phyloP scores from a whole-genome alignment of 352 stramenopile species.

The Chrysophaeum taylorii region DNA sequence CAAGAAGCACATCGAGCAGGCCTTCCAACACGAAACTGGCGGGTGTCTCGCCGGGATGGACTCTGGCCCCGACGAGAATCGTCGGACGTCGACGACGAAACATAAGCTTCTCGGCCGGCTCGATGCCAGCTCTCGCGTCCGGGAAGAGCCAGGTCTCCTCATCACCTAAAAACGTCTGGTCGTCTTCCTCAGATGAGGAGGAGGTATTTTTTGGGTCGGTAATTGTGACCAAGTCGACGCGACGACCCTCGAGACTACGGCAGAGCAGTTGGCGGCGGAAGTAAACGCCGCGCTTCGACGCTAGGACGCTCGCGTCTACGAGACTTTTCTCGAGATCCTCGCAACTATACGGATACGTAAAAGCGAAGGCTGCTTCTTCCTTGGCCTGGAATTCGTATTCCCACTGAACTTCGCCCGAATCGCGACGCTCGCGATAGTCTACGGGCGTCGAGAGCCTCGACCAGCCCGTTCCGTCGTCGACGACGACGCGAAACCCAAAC shows the following conservation, averaged over 20 bases:
- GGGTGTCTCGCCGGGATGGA: conserved; percentile 67
- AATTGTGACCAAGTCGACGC: neutral
- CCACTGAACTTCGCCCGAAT: too few relatives aligned
- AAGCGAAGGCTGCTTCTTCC: too few relatives aligned
- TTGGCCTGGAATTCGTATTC: too few relatives aligned
- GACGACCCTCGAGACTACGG: neutral
- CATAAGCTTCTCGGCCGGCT: too few relatives aligned
- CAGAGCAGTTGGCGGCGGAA: conserved; percentile 5
- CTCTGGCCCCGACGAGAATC: conserved; percentile 53
- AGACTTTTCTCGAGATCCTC: too few relatives aligned
- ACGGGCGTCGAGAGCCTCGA: too few relatives aligned
- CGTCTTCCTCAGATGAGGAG: neutral
- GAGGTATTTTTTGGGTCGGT: neutral
- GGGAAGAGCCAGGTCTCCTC: neutral
- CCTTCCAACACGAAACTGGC: conserved; percentile 57
- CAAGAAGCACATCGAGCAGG: conserved; percentile 45
- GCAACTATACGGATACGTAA: too few relatives aligned
- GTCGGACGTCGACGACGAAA: too few relatives aligned
- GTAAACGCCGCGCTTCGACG: too few relatives aligned
- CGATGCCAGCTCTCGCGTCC: neutral
- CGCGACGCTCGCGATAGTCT: too few relatives aligned
- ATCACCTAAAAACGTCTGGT: neutral
- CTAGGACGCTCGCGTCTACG: too few relatives aligned
- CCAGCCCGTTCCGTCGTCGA: too few relatives aligned
- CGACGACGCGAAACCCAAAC: neutral